Conservation (phyloP, 1,284 basidiomycete species). For the Golubevia sp. region DNA sequence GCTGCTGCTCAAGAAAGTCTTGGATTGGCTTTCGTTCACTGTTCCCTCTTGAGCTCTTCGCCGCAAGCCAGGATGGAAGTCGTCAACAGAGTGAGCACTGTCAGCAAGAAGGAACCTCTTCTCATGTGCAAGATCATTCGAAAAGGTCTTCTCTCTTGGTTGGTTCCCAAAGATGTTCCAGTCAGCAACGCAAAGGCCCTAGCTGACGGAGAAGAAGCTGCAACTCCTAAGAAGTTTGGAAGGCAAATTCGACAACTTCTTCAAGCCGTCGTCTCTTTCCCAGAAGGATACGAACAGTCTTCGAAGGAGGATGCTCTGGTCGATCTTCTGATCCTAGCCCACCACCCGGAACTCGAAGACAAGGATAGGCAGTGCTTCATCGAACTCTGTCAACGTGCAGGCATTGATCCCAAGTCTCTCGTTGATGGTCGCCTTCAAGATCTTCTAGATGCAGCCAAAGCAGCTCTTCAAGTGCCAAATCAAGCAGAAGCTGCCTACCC, state of each 20-base stretch:
- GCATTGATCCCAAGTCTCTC: conserved; percentile 36
- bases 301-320: conserved; percentile 28
- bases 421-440: conserved; percentile 31
- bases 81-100: neutral
- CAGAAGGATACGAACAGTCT: conserved; percentile 15
- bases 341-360: conserved; percentile 37
- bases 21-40: conserved; percentile 29
- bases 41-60: neutral
- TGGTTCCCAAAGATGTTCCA: neutral
- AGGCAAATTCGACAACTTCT: conserved; percentile 30
- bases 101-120: no score
- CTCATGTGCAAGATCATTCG: no score
- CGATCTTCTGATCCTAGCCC: conserved; percentile 49
- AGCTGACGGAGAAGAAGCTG: conserved; percentile 24
- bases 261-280: conserved; percentile 27
- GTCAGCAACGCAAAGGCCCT: conserved; percentile 6
- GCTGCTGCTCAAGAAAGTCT: conserved; percentile 18
- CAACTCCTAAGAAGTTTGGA: conserved; percentile 22
- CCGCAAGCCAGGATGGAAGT: neutral
- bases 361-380: conserved; percentile 38
- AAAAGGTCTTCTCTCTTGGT: neutral
- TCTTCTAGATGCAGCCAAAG: conserved; percentile 24
- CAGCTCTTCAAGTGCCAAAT: conserved; percentile 18
- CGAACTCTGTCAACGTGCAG: conserved; percentile 44
- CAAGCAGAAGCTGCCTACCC: conserved; percentile 38